phyloP scores from a whole-genome alignment of 306 rosid species.

The Rubus idaeus region DNA sequence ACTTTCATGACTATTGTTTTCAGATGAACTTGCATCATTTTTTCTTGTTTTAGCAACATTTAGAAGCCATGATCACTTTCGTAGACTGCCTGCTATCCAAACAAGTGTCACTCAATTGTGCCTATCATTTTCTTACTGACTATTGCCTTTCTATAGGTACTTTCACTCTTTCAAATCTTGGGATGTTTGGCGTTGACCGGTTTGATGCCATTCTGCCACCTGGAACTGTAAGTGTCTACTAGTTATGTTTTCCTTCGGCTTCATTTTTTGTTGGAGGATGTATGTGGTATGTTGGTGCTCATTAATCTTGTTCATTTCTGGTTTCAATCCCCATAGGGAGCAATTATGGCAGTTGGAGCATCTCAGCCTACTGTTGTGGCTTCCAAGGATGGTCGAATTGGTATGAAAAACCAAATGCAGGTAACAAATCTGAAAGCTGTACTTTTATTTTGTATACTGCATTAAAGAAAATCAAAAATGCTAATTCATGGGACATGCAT shows the following conservation, averaged over 20 bases:
- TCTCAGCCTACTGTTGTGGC: slow-evolving; percentile 79
- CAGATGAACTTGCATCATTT: not conserved
- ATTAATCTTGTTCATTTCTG: slow-evolving; percentile 17
- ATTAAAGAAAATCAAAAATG: slow-evolving; percentile 11
- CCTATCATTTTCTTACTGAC: slow-evolving; percentile 15
- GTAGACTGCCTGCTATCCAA: not conserved
- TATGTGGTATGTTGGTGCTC: slow-evolving; percentile 2
- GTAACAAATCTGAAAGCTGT: slow-evolving; percentile 32
- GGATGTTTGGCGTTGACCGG: slow-evolving; percentile 98
- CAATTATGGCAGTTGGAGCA: slow-evolving; percentile 96
- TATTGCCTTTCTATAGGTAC: slow-evolving; percentile 56
- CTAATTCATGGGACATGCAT: slow-evolving; percentile 25
- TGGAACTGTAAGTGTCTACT: slow-evolving; percentile 70
- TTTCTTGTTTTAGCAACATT: not conserved
- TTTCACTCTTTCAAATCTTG: slow-evolving; percentile 90
- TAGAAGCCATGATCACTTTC: not conserved
- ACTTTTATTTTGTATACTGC: slow-evolving; percentile 1
- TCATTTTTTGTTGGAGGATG: slow-evolving; percentile 2
- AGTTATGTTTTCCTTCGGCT: not conserved
- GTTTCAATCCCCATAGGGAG: slow-evolving; percentile 61
- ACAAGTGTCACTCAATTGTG: not conserved
- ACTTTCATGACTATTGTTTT: not conserved
- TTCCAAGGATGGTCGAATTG: slow-evolving; percentile 89
- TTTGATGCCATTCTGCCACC: slow-evolving; percentile 98
- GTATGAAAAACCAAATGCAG: slow-evolving; percentile 95